Conservation (phyloP, 2,329 filamentous ascomycete species). For the Neofusicoccum parvum region DNA sequence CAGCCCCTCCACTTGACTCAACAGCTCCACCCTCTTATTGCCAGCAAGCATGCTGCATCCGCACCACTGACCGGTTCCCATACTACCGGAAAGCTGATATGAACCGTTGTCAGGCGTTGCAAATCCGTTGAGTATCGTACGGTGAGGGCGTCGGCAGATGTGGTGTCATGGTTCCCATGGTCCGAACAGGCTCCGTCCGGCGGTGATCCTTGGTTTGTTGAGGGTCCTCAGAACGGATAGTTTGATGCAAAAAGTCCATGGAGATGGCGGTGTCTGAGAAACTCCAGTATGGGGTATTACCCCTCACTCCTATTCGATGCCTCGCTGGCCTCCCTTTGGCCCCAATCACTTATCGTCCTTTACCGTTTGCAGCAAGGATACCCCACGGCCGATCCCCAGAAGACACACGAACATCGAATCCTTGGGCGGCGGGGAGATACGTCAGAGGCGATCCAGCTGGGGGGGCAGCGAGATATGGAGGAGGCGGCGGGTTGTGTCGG, state of each 20-base stretch:
- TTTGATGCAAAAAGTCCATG: not conserved
- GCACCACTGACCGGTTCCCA: not conserved
- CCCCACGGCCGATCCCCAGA: slow-evolving; percentile 12
- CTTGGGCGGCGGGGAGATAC: not conserved
- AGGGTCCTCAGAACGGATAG: not conserved
- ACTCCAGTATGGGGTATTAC: not conserved
- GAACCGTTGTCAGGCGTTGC: not conserved
- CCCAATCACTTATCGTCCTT: not conserved
- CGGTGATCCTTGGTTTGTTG: slow-evolving; percentile 1
- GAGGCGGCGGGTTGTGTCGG: not conserved
- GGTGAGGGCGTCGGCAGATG: not conserved
- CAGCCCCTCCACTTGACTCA: not conserved
- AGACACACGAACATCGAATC: not conserved
- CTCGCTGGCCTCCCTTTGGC: not conserved
- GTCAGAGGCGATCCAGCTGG: slow-evolving; percentile 1
- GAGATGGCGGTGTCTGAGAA: slow-evolving; percentile 11
- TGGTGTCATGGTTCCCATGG: not conserved
- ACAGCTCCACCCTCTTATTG: not conserved
- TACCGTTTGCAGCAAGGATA: slow-evolving; percentile 6
- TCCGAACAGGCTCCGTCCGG: not conserved
- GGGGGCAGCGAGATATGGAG: not conserved
- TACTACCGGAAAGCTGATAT: not conserved
- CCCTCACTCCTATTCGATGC: slow-evolving; percentile 13
- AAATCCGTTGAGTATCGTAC: not conserved
- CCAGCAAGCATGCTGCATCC: not conserved